Conservation (phyloP, 106 monocot genomes). For the Allium cepa region DNA sequence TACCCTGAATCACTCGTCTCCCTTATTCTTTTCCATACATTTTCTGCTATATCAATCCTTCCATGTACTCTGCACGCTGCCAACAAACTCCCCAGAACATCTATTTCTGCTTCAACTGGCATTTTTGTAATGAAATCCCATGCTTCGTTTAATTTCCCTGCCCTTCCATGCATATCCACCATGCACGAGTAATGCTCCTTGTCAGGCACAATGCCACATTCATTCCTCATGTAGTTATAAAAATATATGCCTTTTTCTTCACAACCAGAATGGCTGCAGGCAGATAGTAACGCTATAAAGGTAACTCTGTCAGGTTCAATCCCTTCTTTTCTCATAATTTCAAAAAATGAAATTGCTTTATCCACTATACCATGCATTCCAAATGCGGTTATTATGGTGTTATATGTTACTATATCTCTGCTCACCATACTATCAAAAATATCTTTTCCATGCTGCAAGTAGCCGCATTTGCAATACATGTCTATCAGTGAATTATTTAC, state of each 20-base stretch:
- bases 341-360: constrained; percentile 18
- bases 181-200: constrained; percentile 70
- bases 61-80: constrained; percentile 46
- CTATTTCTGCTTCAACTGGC: constrained; percentile 30
- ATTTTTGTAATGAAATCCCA: constrained; percentile 46
- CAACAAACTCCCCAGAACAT: constrained; percentile 54
- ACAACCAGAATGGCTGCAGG: constrained; percentile 50
- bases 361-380: constrained; percentile 42
- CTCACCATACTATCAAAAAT: constrained; percentile 23
- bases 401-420: constrained; percentile 43
- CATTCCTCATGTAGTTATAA: constrained; percentile 29
- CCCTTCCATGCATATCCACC: constrained; percentile 43
- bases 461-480: constrained; percentile 68
- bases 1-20: constrained; percentile 58
- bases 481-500: constrained; percentile 48
- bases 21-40: constrained; percentile 20
- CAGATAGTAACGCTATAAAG: constrained; percentile 56
- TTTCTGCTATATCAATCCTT: constrained; percentile 46
- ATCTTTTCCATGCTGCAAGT: constrained; percentile 17
- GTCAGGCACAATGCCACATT: constrained; percentile 32
- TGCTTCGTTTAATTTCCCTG: constrained; percentile 38
- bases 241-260: constrained; percentile 20
- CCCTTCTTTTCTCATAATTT: constrained; percentile 26
- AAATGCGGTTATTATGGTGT: constrained; percentile 46
- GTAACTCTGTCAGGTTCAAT: constrained; percentile 47